These are phyloP conservation scores for Astragalus glycyphyllos DNA, from an alignment of 306 rosid species.

Conservation along the genomic window DNA sequence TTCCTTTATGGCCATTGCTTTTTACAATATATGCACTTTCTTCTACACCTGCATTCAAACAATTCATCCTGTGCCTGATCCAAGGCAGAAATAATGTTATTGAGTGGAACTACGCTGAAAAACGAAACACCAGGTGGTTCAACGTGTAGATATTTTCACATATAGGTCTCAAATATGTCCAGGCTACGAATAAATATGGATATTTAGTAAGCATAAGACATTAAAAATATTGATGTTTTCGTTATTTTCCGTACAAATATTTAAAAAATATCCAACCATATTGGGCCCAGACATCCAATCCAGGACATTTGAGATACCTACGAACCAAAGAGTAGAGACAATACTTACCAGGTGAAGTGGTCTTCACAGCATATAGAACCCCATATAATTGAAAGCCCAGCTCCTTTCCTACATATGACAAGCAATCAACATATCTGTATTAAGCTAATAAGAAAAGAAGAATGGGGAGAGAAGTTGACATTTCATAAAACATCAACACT, in stretches of 20 bases:
- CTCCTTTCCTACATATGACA: slow-evolving; percentile 66
- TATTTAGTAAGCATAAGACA: not conserved
- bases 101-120: not conserved
- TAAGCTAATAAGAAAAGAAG: slow-evolving; percentile 20
- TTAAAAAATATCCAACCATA: slow-evolving; percentile 24
- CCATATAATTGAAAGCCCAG: slow-evolving; percentile 71
- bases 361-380: slow-evolving; percentile 93
- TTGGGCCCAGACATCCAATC: not conserved
- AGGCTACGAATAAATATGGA: not conserved
- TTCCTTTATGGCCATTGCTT: slow-evolving; percentile 45
- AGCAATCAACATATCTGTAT: slow-evolving; percentile 13
- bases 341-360: slow-evolving; percentile 70
- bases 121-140: not conserved
- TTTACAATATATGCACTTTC: slow-evolving; percentile 64
- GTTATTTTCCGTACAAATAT: not conserved
- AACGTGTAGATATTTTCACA: not conserved
- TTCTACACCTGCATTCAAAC: slow-evolving; percentile 70
- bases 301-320: slow-evolving; percentile 14
- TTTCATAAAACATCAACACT: slow-evolving; percentile 14
- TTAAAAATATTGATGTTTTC: not conserved
- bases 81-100: slow-evolving; percentile 32
- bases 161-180: not conserved
- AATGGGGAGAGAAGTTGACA: slow-evolving; percentile 1
- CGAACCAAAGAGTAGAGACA: slow-evolving; percentile 20
- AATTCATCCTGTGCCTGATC: slow-evolving; percentile 92